A percentile compares a stretch with the other conserved stretches of the same genome.
Conservation (phyloP, 1,284 basidiomycete species). For the Ganoderma resinaceum region DNA sequence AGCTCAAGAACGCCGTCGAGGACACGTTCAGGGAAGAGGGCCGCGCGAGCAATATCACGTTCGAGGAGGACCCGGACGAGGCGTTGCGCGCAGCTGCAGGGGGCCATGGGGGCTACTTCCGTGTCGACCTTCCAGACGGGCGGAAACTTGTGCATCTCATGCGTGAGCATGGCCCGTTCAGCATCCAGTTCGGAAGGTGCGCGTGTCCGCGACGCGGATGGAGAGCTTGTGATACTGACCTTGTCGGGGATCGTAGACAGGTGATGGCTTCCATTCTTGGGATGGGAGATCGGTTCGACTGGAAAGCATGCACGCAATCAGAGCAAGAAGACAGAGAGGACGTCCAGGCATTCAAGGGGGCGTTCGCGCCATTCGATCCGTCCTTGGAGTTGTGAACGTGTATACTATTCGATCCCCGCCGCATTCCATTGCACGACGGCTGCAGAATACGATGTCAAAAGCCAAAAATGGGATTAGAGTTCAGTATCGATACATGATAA, state of each 20-base stretch:
- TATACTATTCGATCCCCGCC: neutral
- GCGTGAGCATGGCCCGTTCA: slow-evolving; percentile 79
- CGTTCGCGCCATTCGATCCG: slow-evolving; percentile 80
- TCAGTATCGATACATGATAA: neutral
- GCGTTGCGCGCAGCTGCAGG: slow-evolving; percentile 62
- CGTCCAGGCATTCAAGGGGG: slow-evolving; percentile 81
- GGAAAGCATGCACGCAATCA: slow-evolving; percentile 85
- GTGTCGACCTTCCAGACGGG: slow-evolving; percentile 90
- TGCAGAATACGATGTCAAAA: neutral
- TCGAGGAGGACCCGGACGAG: slow-evolving; percentile 66
- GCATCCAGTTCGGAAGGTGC: slow-evolving; percentile 92
- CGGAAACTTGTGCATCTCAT: slow-evolving; percentile 86
- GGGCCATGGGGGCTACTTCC: slow-evolving; percentile 81
- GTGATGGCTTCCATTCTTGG: slow-evolving; percentile 79
- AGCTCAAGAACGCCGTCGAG: slow-evolving; percentile 68
- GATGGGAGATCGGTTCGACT: slow-evolving; percentile 83
- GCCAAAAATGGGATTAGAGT: neutral
- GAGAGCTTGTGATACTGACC: slow-evolving; percentile 18
- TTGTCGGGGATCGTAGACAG: slow-evolving; percentile 55
- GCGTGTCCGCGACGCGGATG: slow-evolving; percentile 36
- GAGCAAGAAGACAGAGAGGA: slow-evolving; percentile 87
- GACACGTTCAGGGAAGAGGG: slow-evolving; percentile 76
- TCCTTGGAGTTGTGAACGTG: slow-evolving; percentile 31
- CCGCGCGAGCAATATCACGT: slow-evolving; percentile 66
- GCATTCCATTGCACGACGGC: neutral